These are phyloP conservation scores for Bruguiera sexangula DNA, from an alignment of 345 rosid genomes.

Conservation along the genomic window DNA sequence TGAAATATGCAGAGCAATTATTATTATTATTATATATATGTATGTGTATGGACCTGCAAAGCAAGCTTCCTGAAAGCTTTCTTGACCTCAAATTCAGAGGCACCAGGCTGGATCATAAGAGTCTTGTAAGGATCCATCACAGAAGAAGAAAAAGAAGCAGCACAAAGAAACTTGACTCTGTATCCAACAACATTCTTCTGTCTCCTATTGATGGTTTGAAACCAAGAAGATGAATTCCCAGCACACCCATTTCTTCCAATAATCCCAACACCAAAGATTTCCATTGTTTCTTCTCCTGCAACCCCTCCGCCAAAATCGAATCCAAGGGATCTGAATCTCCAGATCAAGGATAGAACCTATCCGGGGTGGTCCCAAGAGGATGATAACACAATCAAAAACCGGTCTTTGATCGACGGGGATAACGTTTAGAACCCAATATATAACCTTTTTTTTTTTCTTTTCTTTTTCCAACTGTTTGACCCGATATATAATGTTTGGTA, in stretches of 20 bases:
- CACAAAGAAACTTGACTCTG: conserved; percentile 31
- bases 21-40: not conserved
- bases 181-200: conserved; percentile 28
- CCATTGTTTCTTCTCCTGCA: conserved; percentile 4
- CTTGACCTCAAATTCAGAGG: conserved; percentile 83
- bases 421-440: no score
- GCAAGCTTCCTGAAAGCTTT: conserved; percentile 85
- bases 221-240: conserved; percentile 43
- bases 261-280: conserved; percentile 24
- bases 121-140: conserved; percentile 68
- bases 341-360: no score
- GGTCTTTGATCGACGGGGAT: no score
- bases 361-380: no score
- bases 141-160: conserved; percentile 37
- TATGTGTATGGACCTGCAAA: conserved; percentile 44
- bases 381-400: no score
- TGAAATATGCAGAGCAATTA: no score
- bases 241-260: conserved; percentile 45
- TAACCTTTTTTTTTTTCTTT: no score
- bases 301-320: not conserved
- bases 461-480: no score
- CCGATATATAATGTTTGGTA: no score
- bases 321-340: no score
- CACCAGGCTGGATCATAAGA: conserved; percentile 64
- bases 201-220: conserved; percentile 36